Evolutionary conservation across 2,329 filamentous ascomycete genomes (phyloP).

Genomic region (Botrytis deweyae): DNA sequence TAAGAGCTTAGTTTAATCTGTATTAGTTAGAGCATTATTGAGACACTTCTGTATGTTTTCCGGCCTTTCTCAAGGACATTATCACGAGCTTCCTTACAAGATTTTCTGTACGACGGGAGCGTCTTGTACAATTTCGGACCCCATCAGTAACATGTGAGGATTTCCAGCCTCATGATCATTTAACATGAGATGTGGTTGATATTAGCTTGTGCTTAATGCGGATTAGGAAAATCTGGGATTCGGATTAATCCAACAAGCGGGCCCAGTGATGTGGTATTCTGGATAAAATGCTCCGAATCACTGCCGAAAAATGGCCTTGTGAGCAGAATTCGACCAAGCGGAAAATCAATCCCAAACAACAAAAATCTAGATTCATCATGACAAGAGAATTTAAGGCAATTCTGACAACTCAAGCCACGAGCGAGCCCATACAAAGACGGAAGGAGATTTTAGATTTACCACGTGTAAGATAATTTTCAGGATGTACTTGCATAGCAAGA

Average conservation of each 20-base stretch:
- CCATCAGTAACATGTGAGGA: conserved; percentile 12
- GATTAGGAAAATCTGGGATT: conserved; percentile 7
- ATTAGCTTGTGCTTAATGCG: conserved; percentile 9
- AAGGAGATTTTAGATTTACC: conserved; percentile 2
- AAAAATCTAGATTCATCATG: neutral
- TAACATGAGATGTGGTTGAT: conserved; percentile 14
- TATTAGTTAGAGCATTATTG: neutral
- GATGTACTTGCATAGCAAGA: neutral
- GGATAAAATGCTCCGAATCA: conserved; percentile 16
- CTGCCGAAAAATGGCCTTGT: conserved; percentile 23
- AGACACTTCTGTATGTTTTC: neutral
- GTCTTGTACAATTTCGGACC: neutral
- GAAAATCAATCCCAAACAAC: conserved; percentile 3
- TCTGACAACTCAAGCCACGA: neutral
- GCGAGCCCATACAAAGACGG: neutral
- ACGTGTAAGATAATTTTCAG: conserved; percentile 10
- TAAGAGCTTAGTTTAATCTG: neutral
- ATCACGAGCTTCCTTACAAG: conserved; percentile 13
- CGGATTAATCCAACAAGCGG: conserved; percentile 20
- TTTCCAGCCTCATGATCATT: conserved; percentile 18
- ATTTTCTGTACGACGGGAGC: neutral
- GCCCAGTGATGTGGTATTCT: conserved; percentile 13
- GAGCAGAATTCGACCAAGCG: conserved; percentile 14
- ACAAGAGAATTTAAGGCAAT: neutral
- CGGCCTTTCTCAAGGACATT: neutral